Evolutionary conservation across 768 basidiomycete genomes (phyloP).

Genomic region (Phlebiopsis flavidoalba): DNA sequence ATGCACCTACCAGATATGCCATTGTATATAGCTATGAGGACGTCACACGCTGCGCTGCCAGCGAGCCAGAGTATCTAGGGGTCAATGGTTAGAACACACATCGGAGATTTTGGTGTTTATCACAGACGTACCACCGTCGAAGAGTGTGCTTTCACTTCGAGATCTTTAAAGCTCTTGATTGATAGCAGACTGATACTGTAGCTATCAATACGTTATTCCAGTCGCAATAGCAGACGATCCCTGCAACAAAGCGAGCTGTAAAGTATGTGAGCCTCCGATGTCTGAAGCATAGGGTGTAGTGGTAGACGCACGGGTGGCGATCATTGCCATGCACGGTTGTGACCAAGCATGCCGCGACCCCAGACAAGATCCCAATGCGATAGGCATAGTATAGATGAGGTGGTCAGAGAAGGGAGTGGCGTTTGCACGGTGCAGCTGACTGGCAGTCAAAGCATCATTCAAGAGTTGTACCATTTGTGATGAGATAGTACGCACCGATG

Average conservation of each 20-base stretch:
- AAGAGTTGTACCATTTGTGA: not conserved
- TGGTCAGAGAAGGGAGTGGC: no score
- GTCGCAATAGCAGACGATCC: not conserved
- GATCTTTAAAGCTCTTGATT: not conserved
- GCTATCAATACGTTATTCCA: no score
- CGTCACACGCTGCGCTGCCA: conserved; percentile 17
- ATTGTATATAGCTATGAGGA: conserved; percentile 22
- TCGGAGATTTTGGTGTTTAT: not conserved
- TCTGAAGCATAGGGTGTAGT: no score
- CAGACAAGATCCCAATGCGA: not conserved
- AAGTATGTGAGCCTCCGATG: not conserved
- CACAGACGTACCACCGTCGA: not conserved
- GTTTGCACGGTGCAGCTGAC: conserved; percentile 2
- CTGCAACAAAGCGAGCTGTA: not conserved
- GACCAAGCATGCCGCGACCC: not conserved
- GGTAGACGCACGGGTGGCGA: not conserved
- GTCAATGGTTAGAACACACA: not conserved
- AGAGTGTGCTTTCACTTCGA: not conserved
- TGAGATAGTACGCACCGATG: not conserved
- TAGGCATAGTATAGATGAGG: conserved; percentile 6
- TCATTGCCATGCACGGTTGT: not conserved
- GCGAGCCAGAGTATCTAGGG: conserved; percentile 21
- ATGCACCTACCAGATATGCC: conserved; percentile 16
- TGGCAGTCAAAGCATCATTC: not conserved
- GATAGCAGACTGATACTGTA: not conserved